Percentiles rank a stretch among this genome's conserved stretches.
Evolutionary conservation across 1,284 basidiomycete genomes (phyloP).

Genomic region (Stereum hirsutum): DNA sequence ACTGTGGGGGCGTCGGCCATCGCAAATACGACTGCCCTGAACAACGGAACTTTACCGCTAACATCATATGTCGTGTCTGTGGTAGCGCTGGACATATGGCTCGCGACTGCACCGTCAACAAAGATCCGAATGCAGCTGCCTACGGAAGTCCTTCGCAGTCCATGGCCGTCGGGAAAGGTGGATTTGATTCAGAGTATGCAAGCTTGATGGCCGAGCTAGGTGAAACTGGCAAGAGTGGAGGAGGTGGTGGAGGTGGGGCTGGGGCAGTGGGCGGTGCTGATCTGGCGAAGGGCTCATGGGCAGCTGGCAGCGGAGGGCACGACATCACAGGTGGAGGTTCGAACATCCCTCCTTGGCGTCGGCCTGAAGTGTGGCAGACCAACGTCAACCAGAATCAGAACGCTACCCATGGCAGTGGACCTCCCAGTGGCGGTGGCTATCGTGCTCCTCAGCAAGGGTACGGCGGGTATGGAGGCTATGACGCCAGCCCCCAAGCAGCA

Average conservation of each 20-base stretch:
- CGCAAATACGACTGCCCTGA: constrained; percentile 97
- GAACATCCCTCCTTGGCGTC: constrained; percentile 80
- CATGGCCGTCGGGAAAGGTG: constrained; percentile 45
- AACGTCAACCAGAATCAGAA: constrained; percentile 32
- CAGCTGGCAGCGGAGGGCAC: constrained; percentile 47
- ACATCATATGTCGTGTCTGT: constrained; percentile 95
- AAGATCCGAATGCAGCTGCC: constrained; percentile 17
- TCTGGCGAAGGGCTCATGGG: constrained; percentile 48
- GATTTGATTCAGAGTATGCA: constrained; percentile 96
- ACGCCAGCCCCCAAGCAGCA: constrained; percentile 25
- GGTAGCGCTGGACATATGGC: constrained; percentile 96
- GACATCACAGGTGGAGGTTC: constrained; percentile 74
- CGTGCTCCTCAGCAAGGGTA: constrained; percentile 25
- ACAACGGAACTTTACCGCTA: constrained; percentile 93
- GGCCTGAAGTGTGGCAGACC: constrained; percentile 75
- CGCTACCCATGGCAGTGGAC: no score
- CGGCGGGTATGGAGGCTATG: constrained; percentile 18
- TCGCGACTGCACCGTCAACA: constrained; percentile 85
- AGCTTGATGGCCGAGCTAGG: constrained; percentile 97
- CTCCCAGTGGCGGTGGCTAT: constrained; percentile 16
- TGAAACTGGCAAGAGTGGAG: constrained; percentile 60
- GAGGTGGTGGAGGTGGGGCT: constrained; percentile 74
- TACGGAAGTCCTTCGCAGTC: constrained; percentile 20
- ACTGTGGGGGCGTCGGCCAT: constrained; percentile 91
- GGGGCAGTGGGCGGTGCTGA: constrained; percentile 49